Evolutionary conservation across 495 filamentous ascomycete species (phyloP).

Genomic region (Penicillium daleae): DNA sequence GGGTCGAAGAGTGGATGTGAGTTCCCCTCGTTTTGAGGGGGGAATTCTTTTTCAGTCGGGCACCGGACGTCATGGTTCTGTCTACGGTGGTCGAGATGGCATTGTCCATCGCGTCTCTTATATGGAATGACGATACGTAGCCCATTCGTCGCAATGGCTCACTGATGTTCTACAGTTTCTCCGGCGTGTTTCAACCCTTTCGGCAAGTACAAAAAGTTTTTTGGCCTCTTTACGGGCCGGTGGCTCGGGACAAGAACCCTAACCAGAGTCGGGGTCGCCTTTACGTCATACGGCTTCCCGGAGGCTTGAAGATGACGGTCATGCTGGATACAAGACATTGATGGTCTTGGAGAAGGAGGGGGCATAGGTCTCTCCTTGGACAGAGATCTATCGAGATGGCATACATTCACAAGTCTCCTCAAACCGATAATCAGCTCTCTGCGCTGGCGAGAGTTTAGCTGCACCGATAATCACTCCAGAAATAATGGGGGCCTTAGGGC

Average conservation of each 20-base stretch:
- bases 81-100: neutral
- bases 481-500: neutral
- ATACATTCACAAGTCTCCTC: neutral
- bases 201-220: neutral
- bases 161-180: neutral
- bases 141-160: neutral
- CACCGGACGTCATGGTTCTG: constrained; percentile 20
- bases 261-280: constrained; percentile 13
- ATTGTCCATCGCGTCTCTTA: neutral
- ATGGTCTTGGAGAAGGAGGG: neutral
- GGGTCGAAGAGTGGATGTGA: constrained; percentile 45
- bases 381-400: neutral
- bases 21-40: constrained; percentile 36
- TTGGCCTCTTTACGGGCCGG: constrained; percentile 19
- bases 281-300: constrained; percentile 41
- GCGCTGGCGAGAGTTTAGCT: neutral
- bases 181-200: neutral
- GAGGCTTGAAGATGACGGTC: constrained; percentile 8
- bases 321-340: constrained; percentile 18
- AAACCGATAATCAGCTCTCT: neutral
- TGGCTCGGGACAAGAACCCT: constrained; percentile 23
- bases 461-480: neutral
- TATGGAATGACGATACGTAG: neutral
- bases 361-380: neutral
- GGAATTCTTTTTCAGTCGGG: constrained; percentile 13